Evolutionary conservation across 2,329 filamentous ascomycete genomes (phyloP), one percentile per base, ranked within the genome.

Genomic region (Talaromyces sp.): DNA sequence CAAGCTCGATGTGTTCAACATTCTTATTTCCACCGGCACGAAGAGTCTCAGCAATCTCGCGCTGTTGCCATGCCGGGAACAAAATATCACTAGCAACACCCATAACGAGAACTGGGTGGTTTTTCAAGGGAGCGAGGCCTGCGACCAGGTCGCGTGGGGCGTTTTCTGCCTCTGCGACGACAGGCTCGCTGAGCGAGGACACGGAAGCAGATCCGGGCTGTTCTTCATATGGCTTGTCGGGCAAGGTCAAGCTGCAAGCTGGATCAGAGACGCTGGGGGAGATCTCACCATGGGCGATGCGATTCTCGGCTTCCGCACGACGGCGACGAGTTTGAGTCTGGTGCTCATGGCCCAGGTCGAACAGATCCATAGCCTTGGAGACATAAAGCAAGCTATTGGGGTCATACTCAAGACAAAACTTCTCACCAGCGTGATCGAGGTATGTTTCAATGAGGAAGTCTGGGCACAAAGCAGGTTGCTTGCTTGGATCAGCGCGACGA

Each of bases 401-500:
- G 66, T 99, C 94, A 70, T 97, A 97, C 58, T 94, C 92, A 22
- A 99, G 81, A 69, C 91, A 97, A 79, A 96, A 99, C 74, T 99
- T 99, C 77, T 99, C 94, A 17, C 94, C 94, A 0, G 94, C 94
- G 67, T 99, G 94, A 72, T 99, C 94, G 16, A 99, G 84, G 69
- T 99, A 99, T 0, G 94, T 99, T 76, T 99, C 94, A 61, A 99
- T 96, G 20, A 99, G 80, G 68, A 97, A 99, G 70, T 99, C 94
- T 0, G 94, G 92, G 65, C 94, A 99, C n/a, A 99, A 76, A 0
- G 94, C 94, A 0, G 94, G 94, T 3, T 90, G 91, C 63, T 90
- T 91, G 62, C 84, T 85, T 0, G 90, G 82, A 70, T 99, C 94
- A 13, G 94, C 93, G 42, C 94, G 83, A 60, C 90, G 82, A 33